These are phyloP conservation scores for Metroxylon sagu DNA, from an alignment of 176 grass and related monocot genomes.

Conservation along the genomic window DNA sequence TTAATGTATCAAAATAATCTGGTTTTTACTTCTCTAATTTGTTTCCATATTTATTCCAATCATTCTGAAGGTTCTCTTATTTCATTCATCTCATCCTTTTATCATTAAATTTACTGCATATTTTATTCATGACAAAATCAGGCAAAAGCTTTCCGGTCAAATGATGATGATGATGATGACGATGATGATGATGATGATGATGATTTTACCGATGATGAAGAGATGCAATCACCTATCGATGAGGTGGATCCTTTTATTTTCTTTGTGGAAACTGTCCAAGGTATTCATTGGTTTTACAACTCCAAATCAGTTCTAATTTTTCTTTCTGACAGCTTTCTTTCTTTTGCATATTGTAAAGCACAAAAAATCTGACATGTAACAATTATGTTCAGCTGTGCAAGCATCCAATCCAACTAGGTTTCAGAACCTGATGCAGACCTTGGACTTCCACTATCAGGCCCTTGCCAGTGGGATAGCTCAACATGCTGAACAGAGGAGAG, in stretches of 20 bases:
- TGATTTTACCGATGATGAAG: conserved; percentile 28
- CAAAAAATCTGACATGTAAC: background rate
- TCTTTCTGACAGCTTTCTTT: too few species aligned
- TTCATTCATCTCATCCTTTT: too few species aligned
- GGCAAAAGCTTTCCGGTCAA: conserved; percentile 81
- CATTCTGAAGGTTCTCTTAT: too few species aligned
- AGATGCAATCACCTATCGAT: conserved; percentile 78
- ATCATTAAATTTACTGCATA: too few species aligned
- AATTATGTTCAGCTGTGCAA: conserved; percentile 45
- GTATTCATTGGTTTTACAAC: conserved; percentile 15
- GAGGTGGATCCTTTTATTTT: conserved; percentile 94
- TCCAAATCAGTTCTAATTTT: too few species aligned
- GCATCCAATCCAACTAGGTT: conserved; percentile 50
- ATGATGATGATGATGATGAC: conserved; percentile 66
- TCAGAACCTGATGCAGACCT: conserved; percentile 63
- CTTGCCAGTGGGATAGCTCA: conserved; percentile 70
- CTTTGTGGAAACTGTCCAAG: conserved; percentile 77
- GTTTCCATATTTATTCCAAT: too few species aligned
- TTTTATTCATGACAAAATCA: conserved; percentile 18
- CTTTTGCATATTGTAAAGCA: too few species aligned
- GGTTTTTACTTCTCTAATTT: too few species aligned
- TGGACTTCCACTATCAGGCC: conserved; percentile 70
- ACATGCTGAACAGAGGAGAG: conserved; percentile 64
- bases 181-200: conserved; percentile 71
- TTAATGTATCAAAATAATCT: too few species aligned